These are phyloP conservation scores for Monosporozyma servazzii DNA, from an alignment of 805 yeast genomes.

Conservation along the genomic window DNA sequence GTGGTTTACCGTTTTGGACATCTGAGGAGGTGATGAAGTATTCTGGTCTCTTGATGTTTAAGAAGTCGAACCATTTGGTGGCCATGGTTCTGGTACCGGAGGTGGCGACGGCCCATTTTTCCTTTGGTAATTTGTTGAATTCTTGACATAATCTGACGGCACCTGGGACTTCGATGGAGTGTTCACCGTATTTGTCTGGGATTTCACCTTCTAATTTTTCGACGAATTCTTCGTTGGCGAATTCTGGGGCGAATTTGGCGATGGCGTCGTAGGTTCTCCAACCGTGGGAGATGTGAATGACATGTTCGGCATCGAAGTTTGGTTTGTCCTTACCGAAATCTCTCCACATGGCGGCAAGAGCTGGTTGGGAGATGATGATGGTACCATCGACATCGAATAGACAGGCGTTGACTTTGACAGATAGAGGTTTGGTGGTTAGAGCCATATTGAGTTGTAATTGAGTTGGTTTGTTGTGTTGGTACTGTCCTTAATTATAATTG, in stretches of 20 bases:
- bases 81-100: conserved; percentile 75
- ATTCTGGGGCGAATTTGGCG: conserved; percentile 64
- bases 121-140: conserved; percentile 42
- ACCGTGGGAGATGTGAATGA: conserved; percentile 71
- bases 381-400: conserved; percentile 87
- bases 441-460: conserved; percentile 9
- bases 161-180: conserved; percentile 70
- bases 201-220: conserved; percentile 60
- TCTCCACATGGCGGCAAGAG: conserved; percentile 77
- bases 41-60: conserved; percentile 54
- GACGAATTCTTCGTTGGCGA: conserved; percentile 56
- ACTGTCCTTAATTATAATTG: too few species aligned
- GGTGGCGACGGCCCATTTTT: conserved; percentile 82
- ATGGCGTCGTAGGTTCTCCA: conserved; percentile 75
- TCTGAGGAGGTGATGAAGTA: conserved; percentile 76
- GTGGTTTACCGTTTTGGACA: conserved; percentile 74
- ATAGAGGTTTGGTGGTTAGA: conserved; percentile 24
- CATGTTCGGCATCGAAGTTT: conserved; percentile 58
- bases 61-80: conserved; percentile 64
- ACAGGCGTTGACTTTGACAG: conserved; percentile 36
- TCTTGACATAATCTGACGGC: conserved; percentile 52
- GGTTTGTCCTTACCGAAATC: conserved; percentile 60
- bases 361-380: conserved; percentile 70
- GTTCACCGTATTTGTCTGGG: conserved; percentile 61
- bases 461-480: not conserved